phyloP scores from a whole-genome alignment of 2,329 filamentous ascomycete species.

The Scedosporium aurantiacum region DNA sequence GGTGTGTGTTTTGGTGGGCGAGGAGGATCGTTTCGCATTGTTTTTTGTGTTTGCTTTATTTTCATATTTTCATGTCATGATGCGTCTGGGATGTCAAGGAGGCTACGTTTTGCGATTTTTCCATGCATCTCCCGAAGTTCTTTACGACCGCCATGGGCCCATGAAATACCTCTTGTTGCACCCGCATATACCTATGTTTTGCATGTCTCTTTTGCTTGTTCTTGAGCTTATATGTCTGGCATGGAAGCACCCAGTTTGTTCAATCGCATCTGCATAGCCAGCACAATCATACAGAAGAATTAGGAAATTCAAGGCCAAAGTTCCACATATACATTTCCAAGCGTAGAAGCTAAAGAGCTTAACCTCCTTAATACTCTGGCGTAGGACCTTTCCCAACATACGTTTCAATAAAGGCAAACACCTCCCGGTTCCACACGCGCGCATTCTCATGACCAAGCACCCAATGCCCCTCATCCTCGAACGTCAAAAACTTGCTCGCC shows the following conservation, averaged over 20 bases:
- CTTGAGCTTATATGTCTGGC: neutral
- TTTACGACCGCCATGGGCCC: neutral
- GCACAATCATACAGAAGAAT: neutral
- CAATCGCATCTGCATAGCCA: neutral
- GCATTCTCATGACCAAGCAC: slow-evolving; percentile 59
- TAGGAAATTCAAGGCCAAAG: neutral
- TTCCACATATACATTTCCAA: neutral
- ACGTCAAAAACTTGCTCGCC: slow-evolving; percentile 58
- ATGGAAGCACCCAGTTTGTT: neutral
- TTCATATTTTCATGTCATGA: no score
- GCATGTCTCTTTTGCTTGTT: neutral
- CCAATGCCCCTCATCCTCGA: slow-evolving; percentile 65
- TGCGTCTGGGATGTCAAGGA: no score
- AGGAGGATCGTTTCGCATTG: no score
- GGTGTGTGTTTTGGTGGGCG: no score
- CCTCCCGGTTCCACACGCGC: slow-evolving; percentile 56
- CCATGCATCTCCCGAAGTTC: no score
- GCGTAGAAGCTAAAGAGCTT: neutral
- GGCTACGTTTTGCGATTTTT: no score
- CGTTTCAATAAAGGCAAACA: slow-evolving; percentile 56
- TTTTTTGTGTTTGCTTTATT: no score
- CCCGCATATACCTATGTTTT: neutral
- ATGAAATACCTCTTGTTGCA: neutral
- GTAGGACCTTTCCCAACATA: slow-evolving; percentile 17
- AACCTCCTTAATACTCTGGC: neutral